A percentile compares a stretch with the other conserved stretches of the same genome.
Conservation (phyloP, 2,329 filamentous ascomycete genomes). For the Aureobasidium sp. region DNA sequence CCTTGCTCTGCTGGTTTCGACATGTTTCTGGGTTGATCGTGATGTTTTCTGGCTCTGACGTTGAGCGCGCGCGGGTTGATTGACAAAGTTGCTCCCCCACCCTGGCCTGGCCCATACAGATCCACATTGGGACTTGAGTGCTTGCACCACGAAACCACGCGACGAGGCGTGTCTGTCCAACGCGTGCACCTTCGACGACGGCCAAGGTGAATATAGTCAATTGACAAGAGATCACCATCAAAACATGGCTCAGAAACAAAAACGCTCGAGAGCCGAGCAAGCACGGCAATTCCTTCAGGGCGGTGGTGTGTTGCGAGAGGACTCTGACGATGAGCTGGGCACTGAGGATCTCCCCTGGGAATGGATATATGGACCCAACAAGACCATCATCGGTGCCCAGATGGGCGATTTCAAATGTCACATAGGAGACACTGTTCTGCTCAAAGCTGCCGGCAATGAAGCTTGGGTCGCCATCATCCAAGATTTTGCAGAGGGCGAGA, state of each 20-base stretch:
- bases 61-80: neutral
- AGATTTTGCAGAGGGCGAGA: conserved; percentile 66
- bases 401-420: conserved; percentile 76
- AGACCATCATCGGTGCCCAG: conserved; percentile 65
- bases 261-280: conserved; percentile 37
- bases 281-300: conserved; percentile 47
- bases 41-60: conserved; percentile 2
- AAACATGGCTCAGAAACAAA: conserved; percentile 22
- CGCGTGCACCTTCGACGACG: neutral
- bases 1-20: conserved; percentile 2
- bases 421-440: conserved; percentile 74
- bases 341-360: conserved; percentile 46
- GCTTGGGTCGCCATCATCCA: conserved; percentile 89
- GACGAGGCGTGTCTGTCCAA: neutral
- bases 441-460: conserved; percentile 85
- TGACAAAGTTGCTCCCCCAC: neutral
- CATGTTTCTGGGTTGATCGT: neutral
- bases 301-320: conserved; percentile 62
- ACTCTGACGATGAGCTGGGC: conserved; percentile 79
- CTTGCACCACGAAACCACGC: conserved; percentile 6
- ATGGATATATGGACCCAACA: conserved; percentile 49
- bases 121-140: conserved; percentile 9
- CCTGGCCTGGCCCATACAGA: neutral
- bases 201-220: neutral
- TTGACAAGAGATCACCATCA: neutral